phyloP scores from a whole-genome alignment of 148 eudicot genomes.

The Polygonum aviculare region DNA sequence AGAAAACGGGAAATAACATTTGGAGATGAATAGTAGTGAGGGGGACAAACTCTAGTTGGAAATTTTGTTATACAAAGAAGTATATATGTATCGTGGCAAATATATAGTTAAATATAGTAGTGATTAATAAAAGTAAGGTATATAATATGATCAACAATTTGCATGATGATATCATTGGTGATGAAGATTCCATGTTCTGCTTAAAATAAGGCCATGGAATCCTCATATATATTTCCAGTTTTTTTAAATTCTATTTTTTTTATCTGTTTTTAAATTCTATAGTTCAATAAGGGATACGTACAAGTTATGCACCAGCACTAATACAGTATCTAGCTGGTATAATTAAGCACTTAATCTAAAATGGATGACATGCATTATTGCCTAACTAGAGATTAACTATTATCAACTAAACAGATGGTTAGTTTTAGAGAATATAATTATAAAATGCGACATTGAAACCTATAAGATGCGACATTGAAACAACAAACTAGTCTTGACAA shows the following conservation, averaged over 20 bases:
- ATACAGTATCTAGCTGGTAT: too few species aligned
- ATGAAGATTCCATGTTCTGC: not conserved
- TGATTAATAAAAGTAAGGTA: not conserved
- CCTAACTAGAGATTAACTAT: too few species aligned
- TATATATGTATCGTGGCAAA: not conserved
- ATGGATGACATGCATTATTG: too few species aligned
- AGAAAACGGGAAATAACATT: not conserved
- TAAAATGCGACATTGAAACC: too few species aligned
- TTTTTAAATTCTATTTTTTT: not conserved
- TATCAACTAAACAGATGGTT: too few species aligned
- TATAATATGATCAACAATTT: not conserved
- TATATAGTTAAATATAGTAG: not conserved
- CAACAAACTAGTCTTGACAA: too few species aligned
- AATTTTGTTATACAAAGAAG: not conserved
- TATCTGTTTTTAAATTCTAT: not conserved
- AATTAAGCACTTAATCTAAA: too few species aligned
- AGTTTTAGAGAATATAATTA: too few species aligned
- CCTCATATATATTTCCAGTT: not conserved
- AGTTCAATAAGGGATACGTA: not conserved
- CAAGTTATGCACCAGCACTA: too few species aligned
- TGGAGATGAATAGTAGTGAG: not conserved
- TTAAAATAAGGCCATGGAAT: not conserved
- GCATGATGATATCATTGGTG: slow-evolving; percentile 10
- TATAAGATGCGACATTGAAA: too few species aligned
- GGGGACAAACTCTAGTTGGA: not conserved